Percentiles rank a stretch among this genome's conserved stretches.
Evolutionary conservation across 805 yeast genomes (phyloP).

Genomic region (Candida alai): DNA sequence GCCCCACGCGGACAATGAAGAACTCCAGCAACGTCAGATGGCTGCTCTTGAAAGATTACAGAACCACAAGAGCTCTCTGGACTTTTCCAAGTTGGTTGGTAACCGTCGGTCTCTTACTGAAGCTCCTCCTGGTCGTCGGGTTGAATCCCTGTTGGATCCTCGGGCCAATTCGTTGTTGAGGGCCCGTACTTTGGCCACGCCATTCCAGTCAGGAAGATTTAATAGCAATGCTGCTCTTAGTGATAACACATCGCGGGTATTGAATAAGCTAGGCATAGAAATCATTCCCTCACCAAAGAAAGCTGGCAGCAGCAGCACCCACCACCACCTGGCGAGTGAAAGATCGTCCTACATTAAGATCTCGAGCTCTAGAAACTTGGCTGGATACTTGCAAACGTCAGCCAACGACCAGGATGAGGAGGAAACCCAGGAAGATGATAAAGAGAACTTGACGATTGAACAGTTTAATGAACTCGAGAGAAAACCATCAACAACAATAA

Average conservation of each 20-base stretch:
- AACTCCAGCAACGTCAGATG: constrained; percentile 24
- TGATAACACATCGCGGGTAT: constrained; percentile 29
- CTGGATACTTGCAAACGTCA: constrained; percentile 15
- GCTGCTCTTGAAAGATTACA: constrained; percentile 24
- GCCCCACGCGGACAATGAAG: constrained; percentile 14
- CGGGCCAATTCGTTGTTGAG: constrained; percentile 28
- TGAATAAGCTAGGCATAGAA: constrained; percentile 37
- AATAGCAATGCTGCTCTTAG: constrained; percentile 5
- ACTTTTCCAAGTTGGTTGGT: constrained; percentile 12
- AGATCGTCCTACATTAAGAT: constrained; percentile 27
- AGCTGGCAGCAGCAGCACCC: constrained; percentile 24
- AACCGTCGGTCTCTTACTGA: constrained; percentile 23
- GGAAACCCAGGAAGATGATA: constrained; percentile 1
- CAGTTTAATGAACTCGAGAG: constrained; percentile 15
- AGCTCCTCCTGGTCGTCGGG: constrained; percentile 14
- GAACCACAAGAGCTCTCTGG: constrained; percentile 16
- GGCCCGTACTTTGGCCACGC: constrained; percentile 33
- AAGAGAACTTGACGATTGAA: constrained; percentile 15
- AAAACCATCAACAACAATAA: constrained; percentile 2
- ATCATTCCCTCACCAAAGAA: constrained; percentile 12
- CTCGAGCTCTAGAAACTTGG: constrained; percentile 33
- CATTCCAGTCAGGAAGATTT: constrained; percentile 10
- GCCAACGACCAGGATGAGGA: constrained; percentile 3
- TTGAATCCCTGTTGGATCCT: constrained; percentile 35
- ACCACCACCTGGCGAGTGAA: constrained; percentile 9